A percentile compares a stretch with the other conserved stretches of the same genome.
Evolutionary conservation across 1,284 basidiomycete species (phyloP).

Genomic region (Pseudozyma pruni): DNA sequence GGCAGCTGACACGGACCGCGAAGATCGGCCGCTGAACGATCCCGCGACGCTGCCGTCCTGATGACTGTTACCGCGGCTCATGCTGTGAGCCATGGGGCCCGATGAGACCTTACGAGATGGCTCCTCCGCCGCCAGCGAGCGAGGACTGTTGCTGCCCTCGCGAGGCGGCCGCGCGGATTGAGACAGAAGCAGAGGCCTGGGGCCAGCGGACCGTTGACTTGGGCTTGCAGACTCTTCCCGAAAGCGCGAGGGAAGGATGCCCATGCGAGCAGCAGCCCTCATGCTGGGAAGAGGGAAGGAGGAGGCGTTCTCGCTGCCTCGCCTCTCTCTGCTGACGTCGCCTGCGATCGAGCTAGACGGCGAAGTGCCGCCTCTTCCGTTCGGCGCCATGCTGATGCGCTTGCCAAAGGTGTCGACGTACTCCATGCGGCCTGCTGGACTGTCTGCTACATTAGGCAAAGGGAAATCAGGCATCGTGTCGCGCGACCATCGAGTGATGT

Average conservation of each 20-base stretch:
- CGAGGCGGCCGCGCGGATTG: slow-evolving; percentile 54
- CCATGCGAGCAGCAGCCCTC: slow-evolving; percentile 46
- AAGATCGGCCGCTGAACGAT: slow-evolving; percentile 21
- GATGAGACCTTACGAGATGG: slow-evolving; percentile 55
- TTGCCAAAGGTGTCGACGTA: slow-evolving; percentile 42
- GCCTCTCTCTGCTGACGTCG: slow-evolving; percentile 23
- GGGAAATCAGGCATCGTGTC: slow-evolving; percentile 60
- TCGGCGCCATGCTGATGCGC: slow-evolving; percentile 31
- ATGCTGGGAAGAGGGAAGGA: slow-evolving; percentile 48
- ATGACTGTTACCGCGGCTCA: slow-evolving; percentile 25
- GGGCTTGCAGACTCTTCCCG: slow-evolving; percentile 25
- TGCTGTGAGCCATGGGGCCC: slow-evolving; percentile 51
- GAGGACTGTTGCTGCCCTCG: slow-evolving; percentile 36
- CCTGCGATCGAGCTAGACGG: slow-evolving; percentile 28
- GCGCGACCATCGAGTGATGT: slow-evolving; percentile 53
- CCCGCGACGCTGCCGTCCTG: slow-evolving; percentile 22
- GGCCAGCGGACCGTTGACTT: slow-evolving; percentile 26
- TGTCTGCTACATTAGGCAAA: slow-evolving; percentile 54
- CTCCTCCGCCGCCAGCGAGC: slow-evolving; percentile 29
- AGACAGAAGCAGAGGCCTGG: slow-evolving; percentile 53
- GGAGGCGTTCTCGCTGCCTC: slow-evolving; percentile 22
- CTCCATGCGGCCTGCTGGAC: slow-evolving; percentile 51
- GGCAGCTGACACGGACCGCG: slow-evolving; percentile 16
- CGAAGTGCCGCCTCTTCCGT: slow-evolving; percentile 11
- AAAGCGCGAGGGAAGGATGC: slow-evolving; percentile 32